Conservation (phyloP, 257 asterid genomes). For the Misopates orontium region DNA sequence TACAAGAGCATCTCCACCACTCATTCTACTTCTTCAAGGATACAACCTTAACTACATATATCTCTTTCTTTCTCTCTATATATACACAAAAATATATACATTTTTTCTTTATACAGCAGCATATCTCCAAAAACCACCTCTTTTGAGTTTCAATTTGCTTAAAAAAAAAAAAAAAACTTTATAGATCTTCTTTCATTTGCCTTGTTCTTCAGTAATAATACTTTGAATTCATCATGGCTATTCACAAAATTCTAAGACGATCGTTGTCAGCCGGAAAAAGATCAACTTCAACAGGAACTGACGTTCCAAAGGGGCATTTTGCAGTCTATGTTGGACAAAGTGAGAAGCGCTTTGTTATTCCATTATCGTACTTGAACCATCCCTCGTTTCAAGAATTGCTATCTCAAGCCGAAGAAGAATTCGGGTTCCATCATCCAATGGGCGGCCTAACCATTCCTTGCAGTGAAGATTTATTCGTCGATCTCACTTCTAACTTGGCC, state of each 20-base stretch:
- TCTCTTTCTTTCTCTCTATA: background rate
- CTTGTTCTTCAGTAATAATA: too few species aligned
- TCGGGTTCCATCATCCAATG: slow-evolving; percentile 31
- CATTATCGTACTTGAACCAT: slow-evolving; percentile 25
- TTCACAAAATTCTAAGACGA: slow-evolving; percentile 14
- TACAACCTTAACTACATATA: background rate
- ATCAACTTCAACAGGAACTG: slow-evolving; percentile 15
- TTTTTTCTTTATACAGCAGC: background rate
- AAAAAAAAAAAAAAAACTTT: too few species aligned
- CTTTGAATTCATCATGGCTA: too few species aligned
- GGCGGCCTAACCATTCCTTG: slow-evolving; percentile 64
- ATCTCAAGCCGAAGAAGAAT: too few species aligned
- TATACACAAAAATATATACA: background rate
- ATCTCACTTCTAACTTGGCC: slow-evolving; percentile 34
- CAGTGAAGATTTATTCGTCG: slow-evolving; percentile 31
- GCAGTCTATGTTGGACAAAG: slow-evolving; percentile 25
- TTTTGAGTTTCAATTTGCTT: background rate
- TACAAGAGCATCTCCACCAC: background rate
- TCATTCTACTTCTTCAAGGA: background rate
- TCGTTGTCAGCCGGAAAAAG: slow-evolving; percentile 14
- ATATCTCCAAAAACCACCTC: background rate
- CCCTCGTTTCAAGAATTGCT: slow-evolving; percentile 19
- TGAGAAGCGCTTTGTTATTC: slow-evolving; percentile 18
- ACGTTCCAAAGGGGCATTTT: slow-evolving; percentile 24
- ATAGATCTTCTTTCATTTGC: too few species aligned